phyloP scores from a whole-genome alignment of 495 filamentous ascomycete genomes.

The Tuber brumale region DNA sequence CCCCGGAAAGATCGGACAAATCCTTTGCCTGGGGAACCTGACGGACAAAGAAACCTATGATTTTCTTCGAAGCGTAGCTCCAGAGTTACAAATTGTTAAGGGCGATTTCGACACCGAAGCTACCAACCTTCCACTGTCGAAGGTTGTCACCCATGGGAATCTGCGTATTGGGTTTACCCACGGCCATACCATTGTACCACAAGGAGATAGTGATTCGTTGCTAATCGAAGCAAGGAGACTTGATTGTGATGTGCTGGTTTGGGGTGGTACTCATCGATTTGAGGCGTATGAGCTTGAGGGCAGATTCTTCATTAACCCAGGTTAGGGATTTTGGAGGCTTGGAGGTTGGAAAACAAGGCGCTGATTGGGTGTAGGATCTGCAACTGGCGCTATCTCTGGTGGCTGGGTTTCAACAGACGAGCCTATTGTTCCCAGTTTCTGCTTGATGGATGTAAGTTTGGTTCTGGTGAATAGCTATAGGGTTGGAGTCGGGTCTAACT shows the following conservation, averaged over 20 bases:
- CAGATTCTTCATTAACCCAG: constrained; percentile 97
- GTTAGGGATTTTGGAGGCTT: constrained; percentile 68
- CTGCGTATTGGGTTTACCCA: constrained; percentile 94
- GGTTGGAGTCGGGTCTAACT: constrained; percentile 13
- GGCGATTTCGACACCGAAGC: constrained; percentile 92
- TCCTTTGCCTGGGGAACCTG: constrained; percentile 92
- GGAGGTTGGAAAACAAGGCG: background rate
- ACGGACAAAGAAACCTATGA: constrained; percentile 92
- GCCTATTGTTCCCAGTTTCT: constrained; percentile 89
- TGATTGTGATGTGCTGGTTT: constrained; percentile 93
- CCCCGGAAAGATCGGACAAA: constrained; percentile 96
- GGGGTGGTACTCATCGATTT: constrained; percentile 95
- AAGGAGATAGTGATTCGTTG: constrained; percentile 81
- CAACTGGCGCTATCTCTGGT: constrained; percentile 40
- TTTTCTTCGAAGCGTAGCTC: constrained; percentile 82
- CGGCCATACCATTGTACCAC: constrained; percentile 88
- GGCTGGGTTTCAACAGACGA: constrained; percentile 67
- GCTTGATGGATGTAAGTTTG: constrained; percentile 90
- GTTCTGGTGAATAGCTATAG: background rate
- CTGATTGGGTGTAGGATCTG: constrained; percentile 22
- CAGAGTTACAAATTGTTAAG: constrained; percentile 92
- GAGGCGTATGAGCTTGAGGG: constrained; percentile 99
- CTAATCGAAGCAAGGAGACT: constrained; percentile 90
- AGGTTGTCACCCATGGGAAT: constrained; percentile 89
- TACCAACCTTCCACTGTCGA: constrained; percentile 78